Percentiles rank a stretch among this genome's conserved stretches.
Evolutionary conservation across 306 rosid genomes (phyloP).

Genomic region (Datisca glomerata): DNA sequence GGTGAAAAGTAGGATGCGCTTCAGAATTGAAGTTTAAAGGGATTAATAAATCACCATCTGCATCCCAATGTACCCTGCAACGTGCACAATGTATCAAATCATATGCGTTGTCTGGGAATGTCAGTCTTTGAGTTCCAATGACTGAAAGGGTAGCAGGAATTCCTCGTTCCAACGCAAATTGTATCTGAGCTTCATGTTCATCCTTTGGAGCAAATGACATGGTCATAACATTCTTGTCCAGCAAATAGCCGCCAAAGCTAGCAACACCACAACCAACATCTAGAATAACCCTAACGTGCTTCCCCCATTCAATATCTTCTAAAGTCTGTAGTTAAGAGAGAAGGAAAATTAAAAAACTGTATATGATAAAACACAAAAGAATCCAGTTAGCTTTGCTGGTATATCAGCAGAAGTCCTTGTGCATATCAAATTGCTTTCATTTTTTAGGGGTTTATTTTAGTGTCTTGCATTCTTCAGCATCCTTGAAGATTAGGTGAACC

Average conservation of each 20-base stretch:
- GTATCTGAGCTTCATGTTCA: conserved; percentile 99
- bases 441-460: neutral
- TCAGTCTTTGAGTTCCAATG: conserved; percentile 79
- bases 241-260: conserved; percentile 86
- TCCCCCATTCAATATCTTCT: conserved; percentile 59
- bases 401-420: neutral
- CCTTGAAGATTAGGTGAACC: neutral
- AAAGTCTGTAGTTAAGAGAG: conserved; percentile 30
- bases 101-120: conserved; percentile 61
- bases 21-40: conserved; percentile 4
- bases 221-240: conserved; percentile 69
- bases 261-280: conserved; percentile 99
- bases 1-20: neutral
- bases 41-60: conserved; percentile 48
- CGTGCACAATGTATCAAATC: conserved; percentile 96
- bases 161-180: conserved; percentile 96
- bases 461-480: too few species aligned
- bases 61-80: conserved; percentile 98
- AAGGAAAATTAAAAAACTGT: neutral
- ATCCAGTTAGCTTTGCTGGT: neutral
- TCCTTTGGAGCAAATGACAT: conserved; percentile 98
- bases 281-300: conserved; percentile 61
- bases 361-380: neutral
- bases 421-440: neutral
- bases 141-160: conserved; percentile 92